These are phyloP conservation scores for Larix sibirica DNA, from an alignment of 83 land plant species.

Conservation along the genomic window DNA sequence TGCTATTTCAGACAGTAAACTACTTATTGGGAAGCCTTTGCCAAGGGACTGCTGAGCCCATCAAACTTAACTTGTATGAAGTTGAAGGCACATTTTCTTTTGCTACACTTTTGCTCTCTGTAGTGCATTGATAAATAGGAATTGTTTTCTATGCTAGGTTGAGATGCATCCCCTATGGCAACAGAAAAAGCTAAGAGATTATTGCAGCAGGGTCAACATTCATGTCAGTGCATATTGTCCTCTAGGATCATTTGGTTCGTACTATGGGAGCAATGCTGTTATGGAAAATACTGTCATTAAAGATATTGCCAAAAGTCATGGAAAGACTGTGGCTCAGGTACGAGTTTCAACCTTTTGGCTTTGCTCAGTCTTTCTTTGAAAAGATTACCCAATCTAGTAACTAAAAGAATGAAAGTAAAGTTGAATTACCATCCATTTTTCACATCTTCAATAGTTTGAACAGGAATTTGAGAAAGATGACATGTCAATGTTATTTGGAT, in stretches of 20 bases:
- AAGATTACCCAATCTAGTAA: background rate
- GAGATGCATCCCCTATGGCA: slow-evolving; percentile 67
- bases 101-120: background rate
- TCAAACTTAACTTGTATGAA: background rate
- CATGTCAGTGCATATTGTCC: slow-evolving; percentile 46
- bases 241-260: slow-evolving; percentile 40
- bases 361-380: background rate
- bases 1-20: background rate
- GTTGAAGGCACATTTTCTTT: background rate
- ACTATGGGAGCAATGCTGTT: background rate
- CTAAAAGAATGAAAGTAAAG: background rate
- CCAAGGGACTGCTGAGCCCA: background rate
- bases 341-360: background rate
- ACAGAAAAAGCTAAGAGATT: slow-evolving; percentile 40
- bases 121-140: too few relatives aligned
- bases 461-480: too few relatives aligned
- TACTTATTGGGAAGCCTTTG: background rate
- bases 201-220: slow-evolving; percentile 36
- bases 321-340: slow-evolving; percentile 57
- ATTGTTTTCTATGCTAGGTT: slow-evolving; percentile 30
- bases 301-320: slow-evolving; percentile 31
- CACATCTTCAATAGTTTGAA: background rate
- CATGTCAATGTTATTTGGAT: too few relatives aligned
- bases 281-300: slow-evolving; percentile 12
- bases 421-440: background rate